Conservation (phyloP, 2,329 filamentous ascomycete genomes). For the Madurella fahalii region DNA sequence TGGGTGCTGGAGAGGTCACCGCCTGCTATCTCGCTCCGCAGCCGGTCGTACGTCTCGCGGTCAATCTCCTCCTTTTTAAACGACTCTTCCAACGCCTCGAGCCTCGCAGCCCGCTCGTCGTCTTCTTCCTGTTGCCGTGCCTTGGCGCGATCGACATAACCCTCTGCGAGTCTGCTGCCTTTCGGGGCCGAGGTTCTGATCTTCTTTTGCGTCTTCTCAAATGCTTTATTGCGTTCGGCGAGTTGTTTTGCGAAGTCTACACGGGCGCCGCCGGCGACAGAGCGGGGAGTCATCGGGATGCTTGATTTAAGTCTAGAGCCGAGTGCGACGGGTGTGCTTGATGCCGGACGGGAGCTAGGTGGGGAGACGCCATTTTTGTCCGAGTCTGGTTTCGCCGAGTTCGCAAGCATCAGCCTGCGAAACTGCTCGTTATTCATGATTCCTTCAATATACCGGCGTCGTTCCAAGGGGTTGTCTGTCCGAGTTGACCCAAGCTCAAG, state of each 20-base stretch:
- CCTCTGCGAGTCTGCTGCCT: conserved; percentile 71
- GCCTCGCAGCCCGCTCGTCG: conserved; percentile 56
- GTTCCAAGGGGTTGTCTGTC: background rate
- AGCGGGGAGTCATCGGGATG: conserved; percentile 90
- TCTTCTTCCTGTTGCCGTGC: conserved; percentile 51
- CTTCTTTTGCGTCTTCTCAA: conserved; percentile 57
- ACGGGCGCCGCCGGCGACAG: conserved; percentile 46
- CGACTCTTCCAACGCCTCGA: conserved; percentile 76
- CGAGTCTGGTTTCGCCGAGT: conserved; percentile 37
- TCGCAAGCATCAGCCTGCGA: conserved; percentile 65
- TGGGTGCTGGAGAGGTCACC: conserved; percentile 79
- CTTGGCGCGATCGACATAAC: conserved; percentile 80
- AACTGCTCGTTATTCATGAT: conserved; percentile 96
- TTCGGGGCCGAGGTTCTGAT: conserved; percentile 77
- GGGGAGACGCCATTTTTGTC: conserved; percentile 43
- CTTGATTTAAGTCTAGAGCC: conserved; percentile 75
- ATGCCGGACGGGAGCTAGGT: conserved; percentile 27
- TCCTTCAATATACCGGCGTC: background rate
- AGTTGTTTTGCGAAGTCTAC: conserved; percentile 80
- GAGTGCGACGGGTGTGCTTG: conserved; percentile 46
- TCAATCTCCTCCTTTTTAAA: conserved; percentile 83
- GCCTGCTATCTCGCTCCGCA: conserved; percentile 73
- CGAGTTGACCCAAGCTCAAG: background rate
- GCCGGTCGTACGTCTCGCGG: conserved; percentile 68
- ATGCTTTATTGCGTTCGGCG: conserved; percentile 62